phyloP scores from a whole-genome alignment of 495 filamentous ascomycete genomes.

The Xylaria scruposa region DNA sequence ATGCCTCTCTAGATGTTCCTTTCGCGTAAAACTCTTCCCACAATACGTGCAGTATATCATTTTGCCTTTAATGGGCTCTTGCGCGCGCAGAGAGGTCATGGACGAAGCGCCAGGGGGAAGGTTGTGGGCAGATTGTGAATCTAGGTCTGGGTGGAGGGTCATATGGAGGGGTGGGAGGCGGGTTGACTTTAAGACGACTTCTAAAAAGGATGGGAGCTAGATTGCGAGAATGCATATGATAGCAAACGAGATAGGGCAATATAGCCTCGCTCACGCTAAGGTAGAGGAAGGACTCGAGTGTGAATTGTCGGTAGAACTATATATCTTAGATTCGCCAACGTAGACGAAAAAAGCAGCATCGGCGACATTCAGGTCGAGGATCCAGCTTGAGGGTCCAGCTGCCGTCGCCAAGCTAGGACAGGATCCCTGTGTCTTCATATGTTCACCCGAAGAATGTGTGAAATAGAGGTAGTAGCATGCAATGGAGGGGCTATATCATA shows the following conservation, averaged over 20 bases:
- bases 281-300: neutral
- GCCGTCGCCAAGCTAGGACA: neutral
- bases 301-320: neutral
- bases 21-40: slow-evolving; percentile 67
- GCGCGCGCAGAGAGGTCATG: neutral
- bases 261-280: slow-evolving; percentile 21
- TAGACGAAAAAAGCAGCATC: slow-evolving; percentile 11
- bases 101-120: neutral
- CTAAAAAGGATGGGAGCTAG: neutral
- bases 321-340: slow-evolving; percentile 11
- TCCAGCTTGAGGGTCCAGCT: neutral
- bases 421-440: slow-evolving; percentile 10
- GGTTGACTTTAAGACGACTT: neutral
- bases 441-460: neutral
- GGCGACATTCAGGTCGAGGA: neutral
- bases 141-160: neutral
- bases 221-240: neutral
- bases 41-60: slow-evolving; percentile 69
- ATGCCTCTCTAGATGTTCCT: slow-evolving; percentile 71
- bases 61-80: slow-evolving; percentile 3
- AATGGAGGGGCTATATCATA: neutral
- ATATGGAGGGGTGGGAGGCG: neutral
- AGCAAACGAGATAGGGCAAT: neutral
- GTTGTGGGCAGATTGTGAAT: neutral
- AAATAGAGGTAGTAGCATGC: neutral